Percentiles rank a stretch among this genome's conserved stretches.
Evolutionary conservation across 768 basidiomycete species (phyloP).

Genomic region (Suillus cothurnatus): DNA sequence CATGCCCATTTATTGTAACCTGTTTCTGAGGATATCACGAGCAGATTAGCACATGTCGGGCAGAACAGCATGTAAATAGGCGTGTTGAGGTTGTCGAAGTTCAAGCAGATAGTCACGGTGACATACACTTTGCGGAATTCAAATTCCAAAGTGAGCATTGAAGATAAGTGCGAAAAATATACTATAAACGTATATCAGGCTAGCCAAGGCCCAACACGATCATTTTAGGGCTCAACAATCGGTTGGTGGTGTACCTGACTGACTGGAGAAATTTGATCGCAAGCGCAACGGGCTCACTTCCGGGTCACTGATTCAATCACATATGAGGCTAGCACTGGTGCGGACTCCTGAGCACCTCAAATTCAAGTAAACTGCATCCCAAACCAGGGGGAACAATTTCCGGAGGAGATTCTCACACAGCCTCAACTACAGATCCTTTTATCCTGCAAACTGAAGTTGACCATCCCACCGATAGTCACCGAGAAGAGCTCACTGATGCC

Average conservation of each 20-base stretch:
- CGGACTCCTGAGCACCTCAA: background rate
- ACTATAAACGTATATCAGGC: too few species aligned
- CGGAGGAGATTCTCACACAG: background rate
- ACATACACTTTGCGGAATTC: background rate
- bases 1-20: constrained; percentile 93
- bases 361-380: background rate
- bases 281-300: background rate
- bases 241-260: too few species aligned
- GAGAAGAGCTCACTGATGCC: background rate
- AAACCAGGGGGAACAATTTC: background rate
- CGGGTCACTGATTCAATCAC: background rate
- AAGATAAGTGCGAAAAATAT: too few species aligned
- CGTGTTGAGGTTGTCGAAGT: background rate
- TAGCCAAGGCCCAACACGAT: too few species aligned
- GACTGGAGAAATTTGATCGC: background rate
- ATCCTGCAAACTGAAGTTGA: background rate
- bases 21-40: constrained; percentile 75
- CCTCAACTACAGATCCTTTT: background rate
- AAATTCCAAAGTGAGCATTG: background rate
- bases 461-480: background rate
- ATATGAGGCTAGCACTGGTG: background rate
- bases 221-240: too few species aligned
- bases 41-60: constrained; percentile 89
- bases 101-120: background rate
- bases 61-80: constrained; percentile 78